These are phyloP conservation scores for Fomitiporia mediterranea DNA, from an alignment of 1,284 basidiomycete species.

Conservation along the genomic window DNA sequence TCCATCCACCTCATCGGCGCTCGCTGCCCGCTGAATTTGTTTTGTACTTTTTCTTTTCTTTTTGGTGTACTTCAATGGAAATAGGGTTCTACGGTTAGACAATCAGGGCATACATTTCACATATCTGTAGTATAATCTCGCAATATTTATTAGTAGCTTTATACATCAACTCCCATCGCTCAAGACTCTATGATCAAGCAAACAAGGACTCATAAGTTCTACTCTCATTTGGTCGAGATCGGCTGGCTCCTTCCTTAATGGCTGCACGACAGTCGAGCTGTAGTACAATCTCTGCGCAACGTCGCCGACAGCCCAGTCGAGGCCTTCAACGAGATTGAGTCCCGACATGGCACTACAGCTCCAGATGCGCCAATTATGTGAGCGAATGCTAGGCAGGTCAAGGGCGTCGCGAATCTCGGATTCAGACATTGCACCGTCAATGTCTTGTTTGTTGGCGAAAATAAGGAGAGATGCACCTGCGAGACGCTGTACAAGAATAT, in stretches of 20 bases:
- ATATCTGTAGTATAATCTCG: background rate
- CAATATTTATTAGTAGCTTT: too few species aligned
- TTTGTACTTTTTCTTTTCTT: background rate
- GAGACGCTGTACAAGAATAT: conserved; percentile 57
- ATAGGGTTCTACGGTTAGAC: background rate
- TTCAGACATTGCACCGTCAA: conserved; percentile 80
- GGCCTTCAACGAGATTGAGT: conserved; percentile 75
- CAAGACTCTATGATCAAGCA: too few species aligned
- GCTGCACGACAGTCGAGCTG: conserved; percentile 26
- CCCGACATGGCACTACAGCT: conserved; percentile 93
- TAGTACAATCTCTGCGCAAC: conserved; percentile 82
- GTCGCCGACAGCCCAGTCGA: conserved; percentile 94
- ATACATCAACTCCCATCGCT: too few species aligned
- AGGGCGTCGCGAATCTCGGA: conserved; percentile 79
- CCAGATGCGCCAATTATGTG: conserved; percentile 89
- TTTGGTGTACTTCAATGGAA: background rate
- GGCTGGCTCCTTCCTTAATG: too few species aligned
- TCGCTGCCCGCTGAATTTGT: too few species aligned
- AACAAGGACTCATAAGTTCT: too few species aligned
- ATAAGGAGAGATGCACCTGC: conserved; percentile 93
- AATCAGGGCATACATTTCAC: background rate
- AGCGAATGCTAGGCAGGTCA: conserved; percentile 70
- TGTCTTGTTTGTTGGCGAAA: conserved; percentile 99
- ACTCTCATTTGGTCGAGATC: too few species aligned
- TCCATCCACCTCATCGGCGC: too few species aligned